Conservation (phyloP, 352 stramenopile genomes). For the Pythium biforme region DNA sequence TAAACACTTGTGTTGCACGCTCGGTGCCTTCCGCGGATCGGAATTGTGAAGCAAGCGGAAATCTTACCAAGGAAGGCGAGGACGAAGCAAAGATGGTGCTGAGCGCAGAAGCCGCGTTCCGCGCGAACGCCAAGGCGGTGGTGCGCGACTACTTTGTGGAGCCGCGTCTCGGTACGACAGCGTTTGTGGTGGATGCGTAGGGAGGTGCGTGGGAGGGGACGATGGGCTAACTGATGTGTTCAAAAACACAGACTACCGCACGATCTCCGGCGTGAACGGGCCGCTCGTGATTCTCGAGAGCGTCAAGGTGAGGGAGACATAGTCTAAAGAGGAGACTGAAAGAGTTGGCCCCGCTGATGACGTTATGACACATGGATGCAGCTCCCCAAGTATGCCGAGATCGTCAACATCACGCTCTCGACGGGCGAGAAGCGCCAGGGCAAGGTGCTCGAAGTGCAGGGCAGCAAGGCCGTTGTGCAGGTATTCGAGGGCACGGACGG, state of each 20-base stretch:
- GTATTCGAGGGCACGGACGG: conserved; percentile 99
- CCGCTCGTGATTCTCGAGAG: conserved; percentile 99
- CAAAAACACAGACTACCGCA: conserved; percentile 89
- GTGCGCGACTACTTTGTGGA: conserved; percentile 88
- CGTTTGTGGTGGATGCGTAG: too few relatives aligned
- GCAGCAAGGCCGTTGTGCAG: conserved; percentile 93
- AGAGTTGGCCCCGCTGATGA: background rate
- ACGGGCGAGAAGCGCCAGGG: conserved; percentile 93
- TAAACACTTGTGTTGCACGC: conserved; percentile 5
- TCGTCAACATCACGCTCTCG: conserved; percentile 97
- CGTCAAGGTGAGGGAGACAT: conserved; percentile 89
- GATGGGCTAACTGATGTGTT: too few relatives aligned
- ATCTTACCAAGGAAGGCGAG: conserved; percentile 5
- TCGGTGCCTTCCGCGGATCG: background rate
- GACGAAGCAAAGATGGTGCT: conserved; percentile 37
- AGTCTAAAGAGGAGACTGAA: too few relatives aligned
- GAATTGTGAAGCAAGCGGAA: conserved; percentile 19
- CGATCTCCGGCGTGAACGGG: conserved; percentile 98
- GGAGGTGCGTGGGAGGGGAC: too few relatives aligned
- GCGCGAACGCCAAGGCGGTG: conserved; percentile 72
- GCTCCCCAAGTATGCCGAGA: conserved; percentile 97
- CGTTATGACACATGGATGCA: conserved; percentile 23
- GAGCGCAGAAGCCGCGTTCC: conserved; percentile 68
- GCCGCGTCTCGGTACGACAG: conserved; percentile 66
- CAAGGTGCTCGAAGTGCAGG: conserved; percentile 97